A percentile compares a stretch with the other conserved stretches of the same genome.
Conservation (phyloP, 805 yeast genomes). For the Metschnikowia vanudenii region DNA sequence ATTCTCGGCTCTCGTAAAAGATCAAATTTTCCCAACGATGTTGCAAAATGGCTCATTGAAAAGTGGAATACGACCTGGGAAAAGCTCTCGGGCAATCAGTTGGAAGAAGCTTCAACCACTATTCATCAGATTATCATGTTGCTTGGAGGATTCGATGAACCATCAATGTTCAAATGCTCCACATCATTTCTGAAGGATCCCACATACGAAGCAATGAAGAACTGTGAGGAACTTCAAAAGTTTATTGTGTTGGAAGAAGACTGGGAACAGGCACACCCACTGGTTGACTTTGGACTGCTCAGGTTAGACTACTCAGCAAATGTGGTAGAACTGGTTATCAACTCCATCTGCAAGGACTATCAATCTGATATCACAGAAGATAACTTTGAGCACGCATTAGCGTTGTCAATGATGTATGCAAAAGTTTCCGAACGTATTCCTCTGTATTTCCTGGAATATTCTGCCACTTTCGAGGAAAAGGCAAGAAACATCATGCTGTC, state of each 20-base stretch:
- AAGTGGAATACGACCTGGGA: slow-evolving; percentile 40
- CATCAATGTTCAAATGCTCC: too few relatives aligned
- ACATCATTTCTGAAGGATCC: background rate
- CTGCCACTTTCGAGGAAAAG: slow-evolving; percentile 2
- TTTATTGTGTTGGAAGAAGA: slow-evolving; percentile 6
- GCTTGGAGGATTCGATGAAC: slow-evolving; percentile 1
- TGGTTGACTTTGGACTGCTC: background rate
- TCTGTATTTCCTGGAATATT: background rate
- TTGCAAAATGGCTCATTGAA: slow-evolving; percentile 51
- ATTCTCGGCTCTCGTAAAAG: slow-evolving; percentile 30
- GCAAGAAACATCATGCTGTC: slow-evolving; percentile 11
- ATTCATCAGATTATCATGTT: background rate
- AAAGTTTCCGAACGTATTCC: slow-evolving; percentile 1
- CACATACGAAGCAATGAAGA: slow-evolving; percentile 9
- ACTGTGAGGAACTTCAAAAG: slow-evolving; percentile 6
- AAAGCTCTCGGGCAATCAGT: background rate
- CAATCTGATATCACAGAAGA: background rate
- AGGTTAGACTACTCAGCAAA: slow-evolving; percentile 4
- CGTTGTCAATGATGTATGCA: slow-evolving; percentile 1
- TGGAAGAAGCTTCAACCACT: background rate
- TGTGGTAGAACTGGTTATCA: background rate
- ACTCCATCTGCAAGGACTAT: slow-evolving; percentile 1
- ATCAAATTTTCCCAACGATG: slow-evolving; percentile 24
- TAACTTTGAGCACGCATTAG: background rate
- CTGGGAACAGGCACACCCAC: background rate